A percentile compares a stretch with the other conserved stretches of the same genome.
Evolutionary conservation across 345 rosid genomes (phyloP).

Genomic region (Clarkia xantiana): DNA sequence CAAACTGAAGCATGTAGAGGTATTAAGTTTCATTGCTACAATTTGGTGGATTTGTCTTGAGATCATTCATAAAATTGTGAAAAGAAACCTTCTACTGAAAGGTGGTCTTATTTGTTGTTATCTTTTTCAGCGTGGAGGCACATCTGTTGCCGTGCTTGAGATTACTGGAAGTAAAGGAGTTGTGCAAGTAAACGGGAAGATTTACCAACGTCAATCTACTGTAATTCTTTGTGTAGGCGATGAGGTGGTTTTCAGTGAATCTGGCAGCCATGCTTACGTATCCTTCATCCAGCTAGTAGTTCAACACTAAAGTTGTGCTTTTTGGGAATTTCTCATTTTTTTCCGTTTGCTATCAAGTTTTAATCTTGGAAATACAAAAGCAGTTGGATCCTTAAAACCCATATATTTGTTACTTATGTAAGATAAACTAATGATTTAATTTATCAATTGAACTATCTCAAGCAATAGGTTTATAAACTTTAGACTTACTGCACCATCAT

Average conservation of each 20-base stretch:
- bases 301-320: no score
- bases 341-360: no score
- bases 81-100: not conserved
- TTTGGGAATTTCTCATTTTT: no score
- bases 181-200: constrained; percentile 77
- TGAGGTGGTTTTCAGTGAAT: constrained; percentile 58
- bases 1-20: constrained; percentile 66
- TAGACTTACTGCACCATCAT: no score
- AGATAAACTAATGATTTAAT: no score
- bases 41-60: not conserved
- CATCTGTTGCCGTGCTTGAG: constrained; percentile 53
- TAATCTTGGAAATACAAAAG: no score
- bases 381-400: no score
- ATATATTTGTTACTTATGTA: no score
- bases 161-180: constrained; percentile 64
- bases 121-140: constrained; percentile 43
- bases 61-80: not conserved
- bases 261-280: constrained; percentile 89
- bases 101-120: constrained; percentile 3
- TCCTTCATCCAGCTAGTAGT: constrained; percentile 29
- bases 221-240: constrained; percentile 72
- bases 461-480: no score
- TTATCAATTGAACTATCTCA: no score
- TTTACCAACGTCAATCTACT: constrained; percentile 25
- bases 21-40: constrained; percentile 15